Conservation (phyloP, 2,329 filamentous ascomycete species). For the Aspergillus sp. region DNA sequence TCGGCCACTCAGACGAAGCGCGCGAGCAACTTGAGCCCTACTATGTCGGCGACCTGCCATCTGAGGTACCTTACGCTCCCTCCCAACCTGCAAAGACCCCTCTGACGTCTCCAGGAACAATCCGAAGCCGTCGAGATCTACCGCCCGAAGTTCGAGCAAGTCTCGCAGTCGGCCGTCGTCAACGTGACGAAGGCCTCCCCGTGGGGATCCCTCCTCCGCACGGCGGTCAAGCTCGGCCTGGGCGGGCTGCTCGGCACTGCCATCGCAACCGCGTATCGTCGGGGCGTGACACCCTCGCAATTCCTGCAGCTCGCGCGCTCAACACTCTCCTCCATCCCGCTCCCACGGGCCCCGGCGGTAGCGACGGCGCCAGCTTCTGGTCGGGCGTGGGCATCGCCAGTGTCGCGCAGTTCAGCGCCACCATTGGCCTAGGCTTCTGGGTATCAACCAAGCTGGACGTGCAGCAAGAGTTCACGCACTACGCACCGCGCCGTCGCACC, state of each 20-base stretch:
- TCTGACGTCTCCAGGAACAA: slow-evolving; percentile 10
- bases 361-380: slow-evolving; percentile 13
- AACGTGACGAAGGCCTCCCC: slow-evolving; percentile 7
- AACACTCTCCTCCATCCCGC: neutral
- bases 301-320: neutral
- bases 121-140: slow-evolving; percentile 19
- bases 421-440: slow-evolving; percentile 16
- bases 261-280: slow-evolving; percentile 4
- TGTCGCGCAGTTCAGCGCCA: slow-evolving; percentile 17
- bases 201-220: neutral
- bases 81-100: no score
- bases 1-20: slow-evolving; percentile 45
- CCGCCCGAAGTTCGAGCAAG: slow-evolving; percentile 18
- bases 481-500: slow-evolving; percentile 40
- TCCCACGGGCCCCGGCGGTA: neutral
- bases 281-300: neutral
- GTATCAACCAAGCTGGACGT: slow-evolving; percentile 19
- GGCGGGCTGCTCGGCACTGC: slow-evolving; percentile 4
- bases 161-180: slow-evolving; percentile 18
- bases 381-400: slow-evolving; percentile 19
- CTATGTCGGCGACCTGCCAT: slow-evolving; percentile 29
- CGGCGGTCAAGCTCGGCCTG: slow-evolving; percentile 7
- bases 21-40: slow-evolving; percentile 36
- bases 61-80: slow-evolving; percentile 8
- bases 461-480: slow-evolving; percentile 23